Conservation (phyloP, 352 stramenopile genomes). For the Globisporangium ultimum region DNA sequence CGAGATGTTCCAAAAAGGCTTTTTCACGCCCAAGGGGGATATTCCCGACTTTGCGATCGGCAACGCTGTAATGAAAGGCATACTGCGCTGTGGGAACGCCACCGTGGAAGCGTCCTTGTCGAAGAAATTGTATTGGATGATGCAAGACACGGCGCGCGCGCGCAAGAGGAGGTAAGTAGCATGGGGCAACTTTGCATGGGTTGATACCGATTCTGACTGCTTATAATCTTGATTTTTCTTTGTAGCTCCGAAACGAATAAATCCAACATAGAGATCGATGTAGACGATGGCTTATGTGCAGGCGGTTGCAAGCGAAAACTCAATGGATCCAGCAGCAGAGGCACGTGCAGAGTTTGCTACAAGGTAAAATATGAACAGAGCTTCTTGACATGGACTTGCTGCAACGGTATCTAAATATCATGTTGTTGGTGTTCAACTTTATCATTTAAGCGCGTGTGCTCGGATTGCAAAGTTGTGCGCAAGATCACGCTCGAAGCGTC, state of each 20-base stretch:
- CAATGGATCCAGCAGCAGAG: constrained; percentile 17
- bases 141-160: constrained; percentile 32
- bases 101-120: constrained; percentile 34
- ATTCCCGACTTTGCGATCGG: constrained; percentile 24
- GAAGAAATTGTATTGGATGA: constrained; percentile 49
- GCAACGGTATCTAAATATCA: no score
- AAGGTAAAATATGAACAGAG: constrained; percentile 15
- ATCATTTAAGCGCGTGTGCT: constrained; percentile 28
- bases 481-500: constrained; percentile 35
- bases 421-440: no score
- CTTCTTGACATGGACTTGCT: no score
- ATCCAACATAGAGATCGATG: background rate
- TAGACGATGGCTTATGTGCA: constrained; percentile 21
- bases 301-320: constrained; percentile 33
- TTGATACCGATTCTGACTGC: background rate
- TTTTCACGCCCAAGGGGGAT: constrained; percentile 31
- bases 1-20: constrained; percentile 40
- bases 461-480: constrained; percentile 28
- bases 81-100: constrained; percentile 20
- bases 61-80: constrained; percentile 16
- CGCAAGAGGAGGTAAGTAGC: constrained; percentile 10
- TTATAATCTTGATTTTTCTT: no score
- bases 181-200: background rate
- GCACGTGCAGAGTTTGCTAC: constrained; percentile 36
- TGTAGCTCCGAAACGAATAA: constrained; percentile 3